Evolutionary conservation across 164 flowering plant species (phyloP), one percentile per base, ranked within the genome.

Genomic region (Nelumbo lutea): DNA sequence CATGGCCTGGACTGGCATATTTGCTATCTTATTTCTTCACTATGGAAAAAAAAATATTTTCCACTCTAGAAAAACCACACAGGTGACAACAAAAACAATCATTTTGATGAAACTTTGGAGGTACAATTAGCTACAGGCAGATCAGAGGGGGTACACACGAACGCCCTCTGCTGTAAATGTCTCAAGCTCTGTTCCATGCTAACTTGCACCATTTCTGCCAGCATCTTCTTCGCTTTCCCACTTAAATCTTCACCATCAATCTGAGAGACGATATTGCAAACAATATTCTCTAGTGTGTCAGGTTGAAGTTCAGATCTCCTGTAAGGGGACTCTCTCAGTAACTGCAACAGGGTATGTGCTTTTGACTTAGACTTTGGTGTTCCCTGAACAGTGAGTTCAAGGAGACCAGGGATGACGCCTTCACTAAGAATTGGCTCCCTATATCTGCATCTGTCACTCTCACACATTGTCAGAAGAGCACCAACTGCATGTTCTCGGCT

Each of bases 161-260:
- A 72, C 56, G 98, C 98, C 79, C 98, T 81, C 74, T 82, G 88
- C 75, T 91, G 94, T 67, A 93, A 64, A 81, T 93, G 96, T 77
- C 90, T 85, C 83, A 93, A 82, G 80, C 96, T 91, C 77, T 90
- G 91, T 56, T 93, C 97, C 98, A 91, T 93, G 83, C 98, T 93
- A 53, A 91, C 94, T 75, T 88, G 94, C 53, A 93, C 96, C 98
- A 93, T 93, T 78, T 93, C 98, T 0, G 97, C 85, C 11, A 93
- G 80, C 97, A 93, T 91, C 79, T 90, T 87, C 80, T 86, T 87
- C 9, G 98, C 97, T 59, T 90, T 91, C 1, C 82, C 85, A 9
- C 83, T 77, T 72, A 88, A 88, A 44, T 90, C 98, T 41, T 88
- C 96, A 10, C 86, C 90, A 13, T 89, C 96, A 41, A 93, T 87